phyloP scores from a whole-genome alignment of 23 red algal genomes.

The Agarophyton chilense region DNA sequence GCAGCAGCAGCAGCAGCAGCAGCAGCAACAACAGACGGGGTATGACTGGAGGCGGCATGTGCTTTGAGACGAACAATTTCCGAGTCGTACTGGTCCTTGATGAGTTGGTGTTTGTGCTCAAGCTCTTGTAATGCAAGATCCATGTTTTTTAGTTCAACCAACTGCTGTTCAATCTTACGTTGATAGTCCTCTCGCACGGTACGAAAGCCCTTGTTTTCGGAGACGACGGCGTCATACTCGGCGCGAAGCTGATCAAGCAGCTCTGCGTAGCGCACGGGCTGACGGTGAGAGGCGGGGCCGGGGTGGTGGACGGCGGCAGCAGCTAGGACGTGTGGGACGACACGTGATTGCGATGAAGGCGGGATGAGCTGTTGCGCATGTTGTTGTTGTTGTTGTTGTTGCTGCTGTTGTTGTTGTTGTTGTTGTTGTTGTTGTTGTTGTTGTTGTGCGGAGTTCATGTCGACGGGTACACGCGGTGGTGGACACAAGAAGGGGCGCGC shows the following conservation, averaged over 20 bases:
- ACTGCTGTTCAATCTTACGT: slow-evolving; percentile 62
- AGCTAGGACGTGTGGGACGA: background rate
- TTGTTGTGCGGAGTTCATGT: slow-evolving; percentile 16
- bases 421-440: no score
- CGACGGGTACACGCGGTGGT: no score
- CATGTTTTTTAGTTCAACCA: slow-evolving; percentile 56
- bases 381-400: no score
- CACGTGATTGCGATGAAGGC: slow-evolving; percentile 1
- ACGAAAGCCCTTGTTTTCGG: slow-evolving; percentile 47
- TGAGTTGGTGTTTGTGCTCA: slow-evolving; percentile 73
- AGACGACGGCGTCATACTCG: slow-evolving; percentile 54
- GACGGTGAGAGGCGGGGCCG: background rate
- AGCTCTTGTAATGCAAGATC: slow-evolving; percentile 48
- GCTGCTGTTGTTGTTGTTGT: no score
- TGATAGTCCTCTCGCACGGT: slow-evolving; percentile 55
- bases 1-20: slow-evolving; percentile 2
- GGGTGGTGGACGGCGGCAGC: background rate
- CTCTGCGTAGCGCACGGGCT: slow-evolving; percentile 35
- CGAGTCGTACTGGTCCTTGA: slow-evolving; percentile 82
- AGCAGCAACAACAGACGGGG: background rate
- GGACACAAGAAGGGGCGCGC: no score
- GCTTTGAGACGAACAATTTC: slow-evolving; percentile 79
- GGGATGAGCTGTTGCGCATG: background rate
- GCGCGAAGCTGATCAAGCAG: slow-evolving; percentile 41
- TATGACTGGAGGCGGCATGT: slow-evolving; percentile 3